Evolutionary conservation across 1,284 basidiomycete species (phyloP).

Genomic region (Fistulinella staudtii): DNA sequence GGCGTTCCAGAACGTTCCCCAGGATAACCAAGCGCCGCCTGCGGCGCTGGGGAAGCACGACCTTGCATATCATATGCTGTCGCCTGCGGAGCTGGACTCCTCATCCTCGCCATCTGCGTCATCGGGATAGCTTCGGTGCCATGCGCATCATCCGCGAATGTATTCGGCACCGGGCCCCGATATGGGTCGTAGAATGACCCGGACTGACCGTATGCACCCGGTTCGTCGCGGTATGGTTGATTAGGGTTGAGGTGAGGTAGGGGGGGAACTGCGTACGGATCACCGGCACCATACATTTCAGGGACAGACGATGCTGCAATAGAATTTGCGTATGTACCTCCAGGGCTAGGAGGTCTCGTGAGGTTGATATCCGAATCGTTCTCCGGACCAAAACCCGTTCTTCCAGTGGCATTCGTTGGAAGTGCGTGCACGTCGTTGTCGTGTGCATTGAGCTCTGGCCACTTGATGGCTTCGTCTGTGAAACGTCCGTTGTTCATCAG

Average conservation of each 20-base stretch:
- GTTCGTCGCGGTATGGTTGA: slow-evolving; percentile 71
- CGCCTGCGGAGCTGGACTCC: slow-evolving; percentile 42
- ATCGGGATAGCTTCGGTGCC: slow-evolving; percentile 67
- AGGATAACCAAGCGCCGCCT: slow-evolving; percentile 33
- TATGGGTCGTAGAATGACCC: slow-evolving; percentile 73
- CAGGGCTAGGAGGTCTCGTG: slow-evolving; percentile 44
- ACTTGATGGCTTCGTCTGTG: slow-evolving; percentile 77
- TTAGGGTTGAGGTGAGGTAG: slow-evolving; percentile 77
- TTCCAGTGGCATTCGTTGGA: slow-evolving; percentile 60
- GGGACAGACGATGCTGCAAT: slow-evolving; percentile 50
- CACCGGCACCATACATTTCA: slow-evolving; percentile 42
- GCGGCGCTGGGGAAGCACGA: slow-evolving; percentile 36
- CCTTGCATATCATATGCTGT: slow-evolving; percentile 36
- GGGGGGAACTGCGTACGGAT: slow-evolving; percentile 80
- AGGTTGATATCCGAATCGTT: slow-evolving; percentile 58
- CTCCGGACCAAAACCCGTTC: slow-evolving; percentile 55
- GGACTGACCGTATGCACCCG: slow-evolving; percentile 36
- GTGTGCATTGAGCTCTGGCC: slow-evolving; percentile 77
- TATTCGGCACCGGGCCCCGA: slow-evolving; percentile 62
- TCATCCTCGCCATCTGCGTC: slow-evolving; percentile 59
- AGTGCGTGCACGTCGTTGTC: slow-evolving; percentile 54
- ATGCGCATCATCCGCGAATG: slow-evolving; percentile 47
- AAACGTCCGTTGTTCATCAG: slow-evolving; percentile 3
- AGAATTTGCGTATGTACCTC: slow-evolving; percentile 41
- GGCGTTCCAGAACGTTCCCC: slow-evolving; percentile 34